Evolutionary conservation across 1,139 yeast species (phyloP), one percentile per base, ranked within the genome.

Genomic region (Lodderomyces jiufengensis): DNA sequence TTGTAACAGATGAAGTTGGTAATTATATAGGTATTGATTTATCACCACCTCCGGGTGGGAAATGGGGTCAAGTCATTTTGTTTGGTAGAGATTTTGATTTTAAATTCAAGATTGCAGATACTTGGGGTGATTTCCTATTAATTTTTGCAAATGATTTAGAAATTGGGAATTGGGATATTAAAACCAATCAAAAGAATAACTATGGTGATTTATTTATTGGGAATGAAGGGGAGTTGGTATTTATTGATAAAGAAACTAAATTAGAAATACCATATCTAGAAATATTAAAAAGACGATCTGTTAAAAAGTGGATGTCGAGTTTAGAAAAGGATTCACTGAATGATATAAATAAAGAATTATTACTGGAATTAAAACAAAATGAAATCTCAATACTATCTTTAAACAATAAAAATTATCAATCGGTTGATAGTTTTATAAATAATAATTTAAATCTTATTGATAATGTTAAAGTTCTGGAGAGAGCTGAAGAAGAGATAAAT

Each of bases 81-180:
- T 88, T 86, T 59, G 97, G 97, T 27, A 76, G 95, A 50, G 97
- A 90, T 41, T 86, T 83, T 52, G 97, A 87, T 59, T 75, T 83
- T 29, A 87, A 87, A 56, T 85, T 73, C 55, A 84, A 75, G 32
- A 63, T 87, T 20, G 88, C 95, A 12, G 78, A 80, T 34, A 82
- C 80, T 41, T 88, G 94, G 84, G 95, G 95, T 24, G 88, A 84
- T 47, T 88, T 88, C 55, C 61, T 87, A 36, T 66, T 87, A 38
- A 70, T 74, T 24, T 84, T 85, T 59, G 95, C 94, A 20, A 85
- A 85, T 49, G 96, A 88, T 55, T 68, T 87, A 41, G 95, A 86
- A 55, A 66, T 63, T 36, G 94, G 94, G 9, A 80, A 82, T 52
- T 84, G 85, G 78, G 74, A 70, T 30, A 63, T 86, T 26, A 77